Base-by-base conservation (phyloP, 495 filamentous ascomycete genomes). In the Hypoxylon fragiforme region DNA sequence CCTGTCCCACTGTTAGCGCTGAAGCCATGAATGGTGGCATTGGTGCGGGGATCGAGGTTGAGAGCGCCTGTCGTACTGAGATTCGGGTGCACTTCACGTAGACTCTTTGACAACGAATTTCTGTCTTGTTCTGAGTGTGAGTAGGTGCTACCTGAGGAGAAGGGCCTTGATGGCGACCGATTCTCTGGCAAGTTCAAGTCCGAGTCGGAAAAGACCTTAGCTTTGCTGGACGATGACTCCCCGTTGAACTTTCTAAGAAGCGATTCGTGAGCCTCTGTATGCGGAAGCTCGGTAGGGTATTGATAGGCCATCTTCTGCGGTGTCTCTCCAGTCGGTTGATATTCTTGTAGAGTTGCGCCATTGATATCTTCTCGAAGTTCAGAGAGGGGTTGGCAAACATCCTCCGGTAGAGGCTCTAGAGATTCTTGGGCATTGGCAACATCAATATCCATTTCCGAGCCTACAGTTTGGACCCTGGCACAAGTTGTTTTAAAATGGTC, bases 281-380 rank as follows among this genome's bases (percentile, higher is more conserved):
- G 82, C 1, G 94, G 94, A 3, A 98, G 77, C 1, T 73, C 71
- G 0, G 82, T 85, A 1, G 88, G 87, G 64, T 89, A 95, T 4
- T 83, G 72, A 64, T 97, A 98, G 26, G 77, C 71, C 7, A 74
- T 74, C 67, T 91, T 92, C 58, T 86, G 79, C 0, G 94, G 94
- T 0, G 94, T 96, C n/a, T 81, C 77, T 26, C 92, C 94, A 0
- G 94, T 97, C 0, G 87, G 81, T 6, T 77, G 67, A 63, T 97
- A 97, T 65, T 96, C 90, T 46, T 82, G 79, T 18, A 97, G 69
- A 7, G 74, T 67, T 1, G 84, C 83, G 20, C 60, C 69, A 15
- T 78, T 73, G 20, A 95, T 82, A 14, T 81, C 77, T 7, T 77
- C 72, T 2, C 90, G 81, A 13, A 98, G 85, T 9, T 81, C 72